These are phyloP conservation scores for Barnettozyma salicaria DNA, from an alignment of 805 yeast genomes.

Conservation along the genomic window DNA sequence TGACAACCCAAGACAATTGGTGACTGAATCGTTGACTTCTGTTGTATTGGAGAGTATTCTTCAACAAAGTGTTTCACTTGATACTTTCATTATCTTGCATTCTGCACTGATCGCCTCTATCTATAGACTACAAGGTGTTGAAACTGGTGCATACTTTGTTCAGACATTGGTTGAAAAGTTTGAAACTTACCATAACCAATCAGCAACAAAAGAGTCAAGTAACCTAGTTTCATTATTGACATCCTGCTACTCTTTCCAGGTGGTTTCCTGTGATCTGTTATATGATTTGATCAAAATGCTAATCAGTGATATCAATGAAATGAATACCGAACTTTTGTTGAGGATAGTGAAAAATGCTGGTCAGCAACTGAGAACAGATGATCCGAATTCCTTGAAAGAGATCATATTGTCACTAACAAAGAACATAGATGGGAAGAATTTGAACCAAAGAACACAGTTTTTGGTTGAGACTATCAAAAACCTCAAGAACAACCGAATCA, in stretches of 20 bases:
- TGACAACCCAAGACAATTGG: slow-evolving; percentile 70
- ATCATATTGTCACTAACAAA: slow-evolving; percentile 56
- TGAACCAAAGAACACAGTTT: slow-evolving; percentile 66
- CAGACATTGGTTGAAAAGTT: slow-evolving; percentile 75
- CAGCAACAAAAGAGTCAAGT: slow-evolving; percentile 44
- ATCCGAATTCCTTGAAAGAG: slow-evolving; percentile 77
- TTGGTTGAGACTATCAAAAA: slow-evolving; percentile 80
- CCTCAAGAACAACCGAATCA: slow-evolving; percentile 79
- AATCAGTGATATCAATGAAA: slow-evolving; percentile 53
- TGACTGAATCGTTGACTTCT: slow-evolving; percentile 61
- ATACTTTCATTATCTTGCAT: slow-evolving; percentile 72
- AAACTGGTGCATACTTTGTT: slow-evolving; percentile 81
- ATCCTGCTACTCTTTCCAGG: slow-evolving; percentile 69
- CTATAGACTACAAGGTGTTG: slow-evolving; percentile 75
- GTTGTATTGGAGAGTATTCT: slow-evolving; percentile 60
- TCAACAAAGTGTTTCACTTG: slow-evolving; percentile 61
- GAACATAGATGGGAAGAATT: slow-evolving; percentile 30
- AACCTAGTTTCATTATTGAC: slow-evolving; percentile 73
- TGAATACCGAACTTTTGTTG: slow-evolving; percentile 70
- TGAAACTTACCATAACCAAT: slow-evolving; percentile 37
- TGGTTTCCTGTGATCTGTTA: slow-evolving; percentile 65
- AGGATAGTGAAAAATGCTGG: slow-evolving; percentile 74
- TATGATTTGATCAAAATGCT: slow-evolving; percentile 66
- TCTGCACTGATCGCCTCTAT: slow-evolving; percentile 72
- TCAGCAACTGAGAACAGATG: slow-evolving; percentile 80